Evolutionary conservation across 768 basidiomycete genomes (phyloP), one percentile per base, ranked within the genome.

Genomic region (Mycena indigotica): DNA sequence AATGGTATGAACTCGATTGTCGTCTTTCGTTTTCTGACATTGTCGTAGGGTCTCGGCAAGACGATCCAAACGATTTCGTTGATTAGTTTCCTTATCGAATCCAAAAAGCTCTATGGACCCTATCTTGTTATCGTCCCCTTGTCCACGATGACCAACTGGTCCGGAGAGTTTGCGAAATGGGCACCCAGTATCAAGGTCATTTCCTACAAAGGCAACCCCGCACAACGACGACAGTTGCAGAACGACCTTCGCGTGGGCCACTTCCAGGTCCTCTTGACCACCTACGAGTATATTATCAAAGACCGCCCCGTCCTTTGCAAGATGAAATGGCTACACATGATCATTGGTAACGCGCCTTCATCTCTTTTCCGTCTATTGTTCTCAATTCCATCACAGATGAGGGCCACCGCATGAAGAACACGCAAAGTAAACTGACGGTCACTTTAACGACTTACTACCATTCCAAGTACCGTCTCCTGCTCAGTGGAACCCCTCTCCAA

Each of bases 391-490:
- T 44, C 23, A 10, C 35, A 92, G 88, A 98, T 69, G 95, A 98
- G 81, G 95, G 95, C 65, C 95, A 97, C 73, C 91, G 95, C 69
- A 94, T 97, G 93, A 98, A 98, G 78, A 97, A 98, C 69, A 95
- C 93, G 74, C 82, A 93, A 77, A 77, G 77, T 66, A 96, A 96
- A 76, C 83, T 97, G 32, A 82, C 86, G 3, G 89, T 93, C 70
- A 98, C 95, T 1, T 82, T 98, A 29, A 92, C 90, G 16, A 90
- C 91, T 41, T 93, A 89, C 73, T 98, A 98, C 67, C 90, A 95
- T 70, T 93, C 93, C 19, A 88, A 91, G 53, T 93, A 90, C 71
- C 91, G 95, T 50, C 87, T 97, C 62, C 95, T 98, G 66, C 84
- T 98, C 55, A 97, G 94, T 12, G 95, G 95, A 66, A 98, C 95